Evolutionary conservation across 2,329 filamentous ascomycete species (phyloP).

Genomic region (Neospermospora avenae): DNA sequence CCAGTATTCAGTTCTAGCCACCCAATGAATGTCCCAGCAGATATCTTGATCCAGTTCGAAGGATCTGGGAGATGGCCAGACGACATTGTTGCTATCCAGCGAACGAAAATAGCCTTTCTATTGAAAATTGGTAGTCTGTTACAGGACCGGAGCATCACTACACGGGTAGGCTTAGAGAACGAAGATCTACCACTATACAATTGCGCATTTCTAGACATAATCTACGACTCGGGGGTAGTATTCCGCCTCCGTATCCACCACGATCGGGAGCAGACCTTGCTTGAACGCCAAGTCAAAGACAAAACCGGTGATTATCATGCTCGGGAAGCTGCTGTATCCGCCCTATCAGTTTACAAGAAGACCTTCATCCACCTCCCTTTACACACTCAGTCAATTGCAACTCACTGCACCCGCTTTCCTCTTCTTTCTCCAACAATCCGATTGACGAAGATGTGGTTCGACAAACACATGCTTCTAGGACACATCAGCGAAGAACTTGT

Average conservation of each 20-base stretch:
- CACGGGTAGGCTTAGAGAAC: slow-evolving; percentile 79
- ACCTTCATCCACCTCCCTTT: slow-evolving; percentile 69
- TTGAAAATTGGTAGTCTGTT: slow-evolving; percentile 64
- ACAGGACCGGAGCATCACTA: slow-evolving; percentile 58
- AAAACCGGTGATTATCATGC: slow-evolving; percentile 62
- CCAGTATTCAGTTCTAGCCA: slow-evolving; percentile 44
- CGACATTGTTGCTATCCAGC: slow-evolving; percentile 83
- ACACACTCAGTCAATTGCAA: slow-evolving; percentile 78
- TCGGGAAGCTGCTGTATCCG: slow-evolving; percentile 66
- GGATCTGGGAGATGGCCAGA: slow-evolving; percentile 93
- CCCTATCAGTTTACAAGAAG: slow-evolving; percentile 68
- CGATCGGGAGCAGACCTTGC: slow-evolving; percentile 77
- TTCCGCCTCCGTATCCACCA: slow-evolving; percentile 88
- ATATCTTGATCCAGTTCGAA: slow-evolving; percentile 87
- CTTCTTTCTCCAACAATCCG: slow-evolving; percentile 80
- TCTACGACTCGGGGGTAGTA: slow-evolving; percentile 65
- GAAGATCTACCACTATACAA: slow-evolving; percentile 66
- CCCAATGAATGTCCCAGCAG: slow-evolving; percentile 55
- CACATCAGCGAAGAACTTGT: slow-evolving; percentile 79
- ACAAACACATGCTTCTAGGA: slow-evolving; percentile 70
- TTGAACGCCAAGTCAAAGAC: slow-evolving; percentile 76
- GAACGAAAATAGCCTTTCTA: slow-evolving; percentile 87
- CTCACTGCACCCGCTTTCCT: slow-evolving; percentile 75
- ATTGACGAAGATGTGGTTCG: slow-evolving; percentile 86
- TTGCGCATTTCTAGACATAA: slow-evolving; percentile 76